These are phyloP conservation scores for Microdochium paspali DNA, from an alignment of 2,329 filamentous ascomycete genomes.

Conservation along the genomic window DNA sequence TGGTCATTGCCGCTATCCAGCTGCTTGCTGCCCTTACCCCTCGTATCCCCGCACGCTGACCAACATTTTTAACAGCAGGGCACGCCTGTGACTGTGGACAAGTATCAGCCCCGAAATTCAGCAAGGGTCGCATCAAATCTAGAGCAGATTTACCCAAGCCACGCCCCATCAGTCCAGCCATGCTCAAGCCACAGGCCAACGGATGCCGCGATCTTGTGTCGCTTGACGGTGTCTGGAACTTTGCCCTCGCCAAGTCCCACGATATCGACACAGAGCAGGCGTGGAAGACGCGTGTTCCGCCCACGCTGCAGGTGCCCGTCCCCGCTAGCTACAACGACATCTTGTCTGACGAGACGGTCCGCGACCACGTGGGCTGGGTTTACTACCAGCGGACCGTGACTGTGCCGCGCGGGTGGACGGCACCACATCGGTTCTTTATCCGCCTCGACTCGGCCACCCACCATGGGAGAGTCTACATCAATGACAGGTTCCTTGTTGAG, in stretches of 20 bases:
- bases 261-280: slow-evolving; percentile 7
- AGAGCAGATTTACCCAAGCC: too few species aligned
- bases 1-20: too few species aligned
- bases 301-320: slow-evolving; percentile 10
- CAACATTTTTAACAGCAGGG: too few species aligned
- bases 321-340: slow-evolving; percentile 17
- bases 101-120: too few species aligned
- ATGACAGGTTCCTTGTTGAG: slow-evolving; percentile 12
- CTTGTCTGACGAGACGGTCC: slow-evolving; percentile 11
- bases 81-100: too few species aligned
- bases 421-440: slow-evolving; percentile 9
- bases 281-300: slow-evolving; percentile 20
- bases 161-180: too few species aligned
- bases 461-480: slow-evolving; percentile 15
- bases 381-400: slow-evolving; percentile 17
- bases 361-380: slow-evolving; percentile 19
- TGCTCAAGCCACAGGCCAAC: slow-evolving; percentile 11
- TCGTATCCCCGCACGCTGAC: too few species aligned
- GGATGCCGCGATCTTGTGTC: slow-evolving; percentile 7
- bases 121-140: too few species aligned
- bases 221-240: slow-evolving; percentile 16
- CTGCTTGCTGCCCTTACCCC: too few species aligned
- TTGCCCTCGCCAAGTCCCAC: slow-evolving; percentile 3
- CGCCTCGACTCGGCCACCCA: slow-evolving; percentile 18
- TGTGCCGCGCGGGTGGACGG: slow-evolving; percentile 11